phyloP scores from a whole-genome alignment of 2,329 filamentous ascomycete species.

The Neopestalotiopsis clavispora region DNA sequence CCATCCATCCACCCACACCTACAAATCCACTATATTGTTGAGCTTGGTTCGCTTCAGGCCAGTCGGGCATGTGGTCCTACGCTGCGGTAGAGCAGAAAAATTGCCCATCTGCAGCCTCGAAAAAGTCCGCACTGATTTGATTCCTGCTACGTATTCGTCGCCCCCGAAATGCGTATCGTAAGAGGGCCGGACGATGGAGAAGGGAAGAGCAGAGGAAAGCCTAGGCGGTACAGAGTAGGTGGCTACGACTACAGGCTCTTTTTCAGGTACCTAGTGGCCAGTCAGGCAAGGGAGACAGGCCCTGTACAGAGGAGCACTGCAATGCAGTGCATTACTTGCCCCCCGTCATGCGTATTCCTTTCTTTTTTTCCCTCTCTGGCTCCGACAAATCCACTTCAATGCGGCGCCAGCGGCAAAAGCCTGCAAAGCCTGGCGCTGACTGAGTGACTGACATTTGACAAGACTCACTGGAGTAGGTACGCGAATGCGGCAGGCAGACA shows the following conservation, averaged over 20 bases:
- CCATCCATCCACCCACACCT: slow-evolving; percentile 4
- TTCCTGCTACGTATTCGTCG: not conserved
- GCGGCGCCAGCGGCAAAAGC: not conserved
- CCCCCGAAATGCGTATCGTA: slow-evolving; percentile 1
- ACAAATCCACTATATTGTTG: slow-evolving; percentile 12
- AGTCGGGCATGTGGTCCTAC: slow-evolving; percentile 2
- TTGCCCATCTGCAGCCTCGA: slow-evolving; percentile 12
- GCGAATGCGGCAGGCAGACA: not conserved
- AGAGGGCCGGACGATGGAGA: not conserved
- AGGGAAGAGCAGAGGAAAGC: not conserved
- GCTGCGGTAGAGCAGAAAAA: slow-evolving; percentile 9
- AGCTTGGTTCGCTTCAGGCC: not conserved
- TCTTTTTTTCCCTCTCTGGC: not conserved
- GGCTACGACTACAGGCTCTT: no score
- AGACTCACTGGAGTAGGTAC: not conserved
- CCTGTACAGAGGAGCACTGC: not conserved
- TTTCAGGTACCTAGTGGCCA: not conserved
- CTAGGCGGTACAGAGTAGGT: not conserved
- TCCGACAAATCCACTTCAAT: not conserved
- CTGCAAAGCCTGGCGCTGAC: not conserved
- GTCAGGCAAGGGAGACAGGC: not conserved
- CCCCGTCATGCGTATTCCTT: not conserved
- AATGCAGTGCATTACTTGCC: slow-evolving; percentile 11
- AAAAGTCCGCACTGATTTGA: not conserved
- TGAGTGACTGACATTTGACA: not conserved